Base-by-base conservation (phyloP, 768 basidiomycete species). In the Gymnopilus dilepis region DNA sequence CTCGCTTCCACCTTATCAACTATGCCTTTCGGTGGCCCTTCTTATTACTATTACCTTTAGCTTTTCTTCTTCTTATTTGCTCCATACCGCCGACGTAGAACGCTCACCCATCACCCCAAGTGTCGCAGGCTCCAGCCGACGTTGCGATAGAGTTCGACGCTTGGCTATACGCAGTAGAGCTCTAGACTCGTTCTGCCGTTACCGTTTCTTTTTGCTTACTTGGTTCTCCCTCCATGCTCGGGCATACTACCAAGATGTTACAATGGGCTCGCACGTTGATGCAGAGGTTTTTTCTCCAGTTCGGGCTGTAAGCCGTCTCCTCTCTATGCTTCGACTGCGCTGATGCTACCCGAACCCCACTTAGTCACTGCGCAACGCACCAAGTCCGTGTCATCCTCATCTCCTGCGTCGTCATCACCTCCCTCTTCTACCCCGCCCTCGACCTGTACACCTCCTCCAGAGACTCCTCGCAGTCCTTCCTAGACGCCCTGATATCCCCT, bases 341-440 rank as follows among this genome's bases (percentile, higher is more conserved):
- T 60, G 51, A 60, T 62, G 60, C 58, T 13, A 58, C 47, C 30
- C 53, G 45, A 30, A 26, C 28, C 42, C 56, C 12, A 37, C 34
- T 37, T 68, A 95, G 93, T 60, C 93, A 95, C 71, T 94, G 93
- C 69, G 92, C 94, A 63, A 92, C 90, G 1, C 92, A 95, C 74
- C 94, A 95, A 75, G 92, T 93, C 58, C 87, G 92, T 56, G 87
- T 95, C 51, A 92, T 96, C 72, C 84, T 96, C 66, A 88, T 94
- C 62, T 95, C 91, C 21, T 86, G 90, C 53, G 84, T 94, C 60
- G 93, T 95, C 64, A 95, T 95, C 71, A 91, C 93, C 58, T 90
- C 90, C 17, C 85, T 96, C 58, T 91, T 94, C 70, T 95, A 94
- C 66, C 94, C 94, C n/a, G 94, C 94, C 19, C 84, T 96, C 53